phyloP scores from a whole-genome alignment of 345 rosid species.

The Litchi chinensis region DNA sequence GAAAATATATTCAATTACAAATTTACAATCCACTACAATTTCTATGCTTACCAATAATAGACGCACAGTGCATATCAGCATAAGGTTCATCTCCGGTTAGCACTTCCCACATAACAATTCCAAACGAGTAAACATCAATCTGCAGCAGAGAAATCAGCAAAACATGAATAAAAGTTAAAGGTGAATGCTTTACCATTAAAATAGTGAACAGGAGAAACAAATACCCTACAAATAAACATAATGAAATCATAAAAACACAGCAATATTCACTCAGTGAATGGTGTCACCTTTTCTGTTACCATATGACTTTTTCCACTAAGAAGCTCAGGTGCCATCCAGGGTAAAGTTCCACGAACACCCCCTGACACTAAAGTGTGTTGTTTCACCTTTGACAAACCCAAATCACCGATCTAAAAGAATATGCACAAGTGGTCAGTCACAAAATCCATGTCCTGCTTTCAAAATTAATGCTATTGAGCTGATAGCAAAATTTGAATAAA shows the following conservation, averaged over 20 bases:
- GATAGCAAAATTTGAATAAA: background rate
- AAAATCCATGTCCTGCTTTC: background rate
- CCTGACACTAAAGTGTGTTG: constrained; percentile 95
- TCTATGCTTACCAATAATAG: constrained; percentile 77
- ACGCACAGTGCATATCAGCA: constrained; percentile 90
- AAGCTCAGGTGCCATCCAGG: constrained; percentile 99
- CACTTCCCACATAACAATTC: constrained; percentile 98
- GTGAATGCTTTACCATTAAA: background rate
- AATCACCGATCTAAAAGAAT: constrained; percentile 81
- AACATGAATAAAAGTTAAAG: background rate
- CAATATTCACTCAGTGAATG: background rate
- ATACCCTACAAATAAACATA: background rate
- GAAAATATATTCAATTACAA: background rate
- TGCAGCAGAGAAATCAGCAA: constrained; percentile 28
- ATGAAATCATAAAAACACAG: background rate
- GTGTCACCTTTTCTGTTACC: constrained; percentile 93
- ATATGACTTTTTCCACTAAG: constrained; percentile 94
- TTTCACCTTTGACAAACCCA: constrained; percentile 94
- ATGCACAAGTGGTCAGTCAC: constrained; percentile 20
- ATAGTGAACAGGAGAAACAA: background rate
- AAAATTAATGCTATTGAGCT: background rate
- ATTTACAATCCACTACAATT: background rate
- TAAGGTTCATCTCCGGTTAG: constrained; percentile 97
- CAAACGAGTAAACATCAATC: constrained; percentile 99
- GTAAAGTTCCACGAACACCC: constrained; percentile 98